Conservation (phyloP, 2,329 filamentous ascomycete species). For the Penicillium concentricum region DNA sequence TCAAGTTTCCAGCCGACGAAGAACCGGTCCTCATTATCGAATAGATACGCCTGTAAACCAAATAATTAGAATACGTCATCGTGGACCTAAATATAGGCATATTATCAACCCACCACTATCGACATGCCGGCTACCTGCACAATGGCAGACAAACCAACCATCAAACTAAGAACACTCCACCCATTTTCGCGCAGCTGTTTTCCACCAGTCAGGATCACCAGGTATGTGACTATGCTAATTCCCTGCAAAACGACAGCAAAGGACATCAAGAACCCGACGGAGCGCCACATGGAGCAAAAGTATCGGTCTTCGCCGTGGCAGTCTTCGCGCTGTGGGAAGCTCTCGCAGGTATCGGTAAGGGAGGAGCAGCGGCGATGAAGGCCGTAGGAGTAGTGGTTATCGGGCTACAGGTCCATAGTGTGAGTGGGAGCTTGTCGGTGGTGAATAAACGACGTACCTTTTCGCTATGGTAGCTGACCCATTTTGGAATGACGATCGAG, state of each 20-base stretch:
- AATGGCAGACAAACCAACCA: conserved; percentile 65
- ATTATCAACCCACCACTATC: conserved; percentile 67
- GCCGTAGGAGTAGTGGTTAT: conserved; percentile 67
- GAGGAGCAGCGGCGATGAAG: conserved; percentile 79
- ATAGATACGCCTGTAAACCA: conserved; percentile 68
- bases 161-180: conserved; percentile 70
- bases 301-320: conserved; percentile 66
- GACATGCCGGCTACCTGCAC: conserved; percentile 75
- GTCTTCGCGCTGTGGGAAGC: conserved; percentile 67
- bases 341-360: conserved; percentile 53
- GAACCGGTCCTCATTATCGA: conserved; percentile 80
- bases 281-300: conserved; percentile 92
- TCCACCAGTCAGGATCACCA: conserved; percentile 74
- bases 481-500: conserved; percentile 49
- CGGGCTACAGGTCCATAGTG: conserved; percentile 31
- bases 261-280: conserved; percentile 81
- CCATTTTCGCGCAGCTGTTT: conserved; percentile 76
- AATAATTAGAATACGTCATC: conserved; percentile 2
- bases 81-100: not conserved
- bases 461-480: conserved; percentile 49
- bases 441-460: conserved; percentile 31
- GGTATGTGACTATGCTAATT: conserved; percentile 74
- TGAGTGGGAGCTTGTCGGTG: not conserved
- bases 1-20: conserved; percentile 79
- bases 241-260: conserved; percentile 81